Base-by-base conservation (phyloP, 495 filamentous ascomycete genomes). In the Diplogelasinospora grovesii region DNA sequence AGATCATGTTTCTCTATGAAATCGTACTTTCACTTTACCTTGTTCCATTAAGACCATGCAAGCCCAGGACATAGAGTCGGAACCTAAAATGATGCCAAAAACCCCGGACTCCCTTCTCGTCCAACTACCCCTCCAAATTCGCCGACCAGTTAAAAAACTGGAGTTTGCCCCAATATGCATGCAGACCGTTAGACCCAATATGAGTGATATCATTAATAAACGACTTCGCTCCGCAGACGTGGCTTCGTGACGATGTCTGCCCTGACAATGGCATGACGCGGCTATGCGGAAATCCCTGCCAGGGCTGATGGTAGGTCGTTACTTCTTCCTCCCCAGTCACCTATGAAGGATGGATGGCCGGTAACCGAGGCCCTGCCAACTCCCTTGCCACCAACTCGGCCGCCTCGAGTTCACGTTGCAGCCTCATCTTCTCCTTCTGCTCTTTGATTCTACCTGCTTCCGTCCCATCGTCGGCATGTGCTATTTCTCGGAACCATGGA, bases 401-500 rank as follows among this genome's bases (percentile, higher is more conserved):
- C n/a, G n/a, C n/a, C n/a, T n/a, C n/a, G n/a, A n/a, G n/a, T n/a
- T n/a, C n/a, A n/a, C n/a, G n/a, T n/a, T n/a, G n/a, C n/a, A n/a
- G n/a, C n/a, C n/a, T n/a, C n/a, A n/a, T n/a, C 46, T 59, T 56
- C 50, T 69, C 57, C 37, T 74, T 66, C 46, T 81, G 75, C 30
- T 72, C 42, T 27, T 74, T 71, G 38, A 93, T 85, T 49, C 83
- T 82, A 20, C 81, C 73, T 25, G 92, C 92, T 66, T 97, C 93
- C 15, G 89, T 96, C 24, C 92, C 92, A 57, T 98, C 92, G 54
- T 98, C 92, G 15, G 83, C 75, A 9, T 75, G 63, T 3, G 83
- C 69, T 5, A 70, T 70, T 60, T 97, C 90, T 49, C 81, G 82
- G 67, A 98, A 98, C 92, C 92, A 98, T 0, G 83, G 79, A 55